Percentiles rank a stretch among this genome's conserved stretches.
Evolutionary conservation across 345 rosid species (phyloP).

Genomic region (Combretum micranthum): DNA sequence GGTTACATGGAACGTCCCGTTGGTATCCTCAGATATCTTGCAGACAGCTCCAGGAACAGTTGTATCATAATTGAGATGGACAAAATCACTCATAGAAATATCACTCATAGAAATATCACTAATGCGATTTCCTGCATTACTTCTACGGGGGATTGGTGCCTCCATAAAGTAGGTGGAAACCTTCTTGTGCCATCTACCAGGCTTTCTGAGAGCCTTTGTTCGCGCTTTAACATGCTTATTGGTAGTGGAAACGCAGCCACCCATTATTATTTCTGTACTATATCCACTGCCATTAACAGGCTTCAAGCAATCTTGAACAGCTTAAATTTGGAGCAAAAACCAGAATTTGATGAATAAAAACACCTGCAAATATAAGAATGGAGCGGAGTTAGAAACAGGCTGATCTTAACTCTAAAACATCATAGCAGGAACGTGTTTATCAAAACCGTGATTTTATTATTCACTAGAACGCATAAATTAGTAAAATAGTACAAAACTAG

Average conservation of each 20-base stretch:
- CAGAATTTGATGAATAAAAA: not conserved
- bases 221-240: conserved; percentile 13
- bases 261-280: conserved; percentile 38
- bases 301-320: not conserved
- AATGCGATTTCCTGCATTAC: conserved; percentile 32
- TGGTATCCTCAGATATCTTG: conserved; percentile 53
- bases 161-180: conserved; percentile 29
- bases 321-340: too few relatives aligned
- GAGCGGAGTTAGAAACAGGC: too few relatives aligned
- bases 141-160: conserved; percentile 30
- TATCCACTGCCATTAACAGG: not conserved
- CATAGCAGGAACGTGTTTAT: too few relatives aligned
- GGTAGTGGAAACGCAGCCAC: conserved; percentile 62
- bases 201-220: conserved; percentile 19
- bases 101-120: conserved; percentile 43
- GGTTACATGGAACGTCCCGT: conserved; percentile 47
- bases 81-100: conserved; percentile 43
- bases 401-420: too few relatives aligned
- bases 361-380: not conserved
- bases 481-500: too few relatives aligned
- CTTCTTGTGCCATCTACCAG: conserved; percentile 37
- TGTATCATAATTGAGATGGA: conserved; percentile 48
- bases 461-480: too few relatives aligned
- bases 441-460: too few relatives aligned
- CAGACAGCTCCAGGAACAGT: conserved; percentile 41